These are phyloP conservation scores for Fonsecaea monophora DNA, from an alignment of 2,329 filamentous ascomycete species.

Conservation along the genomic window DNA sequence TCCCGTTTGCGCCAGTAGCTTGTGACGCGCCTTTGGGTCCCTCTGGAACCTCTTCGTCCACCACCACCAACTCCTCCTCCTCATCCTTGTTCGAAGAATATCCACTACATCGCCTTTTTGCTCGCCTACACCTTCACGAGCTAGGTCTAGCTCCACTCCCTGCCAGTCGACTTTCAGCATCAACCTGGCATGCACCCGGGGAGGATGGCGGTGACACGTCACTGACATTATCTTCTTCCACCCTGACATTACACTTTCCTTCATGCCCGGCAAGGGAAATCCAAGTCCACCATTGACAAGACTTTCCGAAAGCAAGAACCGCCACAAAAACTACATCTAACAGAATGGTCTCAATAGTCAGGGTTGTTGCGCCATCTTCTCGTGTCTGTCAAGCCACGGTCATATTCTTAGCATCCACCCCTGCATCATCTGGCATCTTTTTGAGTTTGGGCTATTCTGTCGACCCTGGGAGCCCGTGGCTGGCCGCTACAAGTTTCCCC, in stretches of 20 bases:
- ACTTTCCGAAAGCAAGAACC: neutral
- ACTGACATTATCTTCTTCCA: neutral
- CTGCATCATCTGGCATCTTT: constrained; percentile 9
- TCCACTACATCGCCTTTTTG: neutral
- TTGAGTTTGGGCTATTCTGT: constrained; percentile 5
- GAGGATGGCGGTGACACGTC: neutral
- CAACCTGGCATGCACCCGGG: neutral
- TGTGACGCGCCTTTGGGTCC: neutral
- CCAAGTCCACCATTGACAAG: neutral
- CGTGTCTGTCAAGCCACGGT: constrained; percentile 4
- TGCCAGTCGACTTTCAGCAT: neutral
- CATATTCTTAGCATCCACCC: constrained; percentile 16
- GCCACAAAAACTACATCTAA: constrained; percentile 3
- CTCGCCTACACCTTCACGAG: neutral
- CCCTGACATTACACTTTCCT: neutral
- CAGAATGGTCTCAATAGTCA: neutral
- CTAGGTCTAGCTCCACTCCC: neutral
- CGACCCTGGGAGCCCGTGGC: neutral
- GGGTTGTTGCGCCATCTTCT: constrained; percentile 16
- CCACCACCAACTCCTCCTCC: neutral
- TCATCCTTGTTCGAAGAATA: neutral
- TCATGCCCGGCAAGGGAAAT: neutral
- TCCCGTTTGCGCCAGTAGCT: neutral
- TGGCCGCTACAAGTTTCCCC: constrained; percentile 5
- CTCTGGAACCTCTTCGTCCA: neutral